These are phyloP conservation scores for Aspergillus puulaauensis DNA, from an alignment of 2,329 filamentous ascomycete genomes.

Conservation along the genomic window DNA sequence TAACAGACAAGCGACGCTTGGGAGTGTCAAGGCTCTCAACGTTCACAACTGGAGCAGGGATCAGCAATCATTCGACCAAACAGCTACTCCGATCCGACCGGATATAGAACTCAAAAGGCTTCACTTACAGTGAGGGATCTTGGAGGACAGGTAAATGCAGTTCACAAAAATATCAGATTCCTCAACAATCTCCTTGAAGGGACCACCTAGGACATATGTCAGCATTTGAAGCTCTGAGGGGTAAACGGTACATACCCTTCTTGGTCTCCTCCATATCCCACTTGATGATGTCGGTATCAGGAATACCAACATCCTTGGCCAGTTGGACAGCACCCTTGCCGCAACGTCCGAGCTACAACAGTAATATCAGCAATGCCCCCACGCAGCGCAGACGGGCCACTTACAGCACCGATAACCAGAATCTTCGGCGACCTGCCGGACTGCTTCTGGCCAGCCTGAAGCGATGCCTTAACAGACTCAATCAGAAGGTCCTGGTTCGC, in stretches of 20 bases:
- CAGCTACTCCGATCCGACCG: neutral
- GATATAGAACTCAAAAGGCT: neutral
- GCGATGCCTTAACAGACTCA: slow-evolving; percentile 68
- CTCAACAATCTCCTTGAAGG: slow-evolving; percentile 75
- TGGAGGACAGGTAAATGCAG: slow-evolving; percentile 80
- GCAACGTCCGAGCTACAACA: slow-evolving; percentile 59
- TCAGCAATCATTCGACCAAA: neutral
- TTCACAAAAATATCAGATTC: slow-evolving; percentile 72
- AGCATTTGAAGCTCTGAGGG: neutral
- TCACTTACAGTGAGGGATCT: slow-evolving; percentile 67
- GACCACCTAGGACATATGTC: slow-evolving; percentile 53
- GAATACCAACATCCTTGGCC: slow-evolving; percentile 71
- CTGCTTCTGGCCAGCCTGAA: slow-evolving; percentile 66
- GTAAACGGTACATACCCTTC: slow-evolving; percentile 46
- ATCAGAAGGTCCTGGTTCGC: slow-evolving; percentile 74
- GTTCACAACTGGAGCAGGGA: slow-evolving; percentile 58
- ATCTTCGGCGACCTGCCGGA: slow-evolving; percentile 68
- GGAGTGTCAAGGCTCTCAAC: slow-evolving; percentile 65
- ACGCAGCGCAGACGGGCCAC: slow-evolving; percentile 15
- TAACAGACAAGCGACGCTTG: slow-evolving; percentile 71
- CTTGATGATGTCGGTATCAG: slow-evolving; percentile 65
- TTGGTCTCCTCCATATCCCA: slow-evolving; percentile 81
- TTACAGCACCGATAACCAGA: slow-evolving; percentile 76
- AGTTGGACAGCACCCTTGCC: slow-evolving; percentile 81
- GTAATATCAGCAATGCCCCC: neutral